Evolutionary conservation across 495 filamentous ascomycete genomes (phyloP).

Genomic region (Penicillium salamii): DNA sequence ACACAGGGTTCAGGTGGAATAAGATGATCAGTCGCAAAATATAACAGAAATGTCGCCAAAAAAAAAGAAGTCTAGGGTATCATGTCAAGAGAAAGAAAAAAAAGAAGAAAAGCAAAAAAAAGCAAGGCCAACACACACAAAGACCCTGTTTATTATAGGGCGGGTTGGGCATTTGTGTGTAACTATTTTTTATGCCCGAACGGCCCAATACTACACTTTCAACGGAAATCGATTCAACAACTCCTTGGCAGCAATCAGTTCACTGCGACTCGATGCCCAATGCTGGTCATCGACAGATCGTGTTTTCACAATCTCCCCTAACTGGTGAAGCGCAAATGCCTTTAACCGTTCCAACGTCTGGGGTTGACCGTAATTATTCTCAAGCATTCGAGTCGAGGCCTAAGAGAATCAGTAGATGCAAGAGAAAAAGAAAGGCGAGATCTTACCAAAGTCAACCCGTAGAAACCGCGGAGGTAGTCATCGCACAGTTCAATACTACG

Average conservation of each 20-base stretch:
- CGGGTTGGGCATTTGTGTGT: constrained; percentile 8
- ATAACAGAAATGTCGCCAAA: too few relatives aligned
- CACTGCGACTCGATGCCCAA: constrained; percentile 68
- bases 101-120: neutral
- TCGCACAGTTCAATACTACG: constrained; percentile 92
- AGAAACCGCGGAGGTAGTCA: constrained; percentile 86
- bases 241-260: constrained; percentile 74
- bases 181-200: constrained; percentile 11
- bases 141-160: neutral
- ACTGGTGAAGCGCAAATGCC: constrained; percentile 65
- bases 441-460: constrained; percentile 79
- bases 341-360: constrained; percentile 65
- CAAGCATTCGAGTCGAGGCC: constrained; percentile 22
- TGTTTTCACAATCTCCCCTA: constrained; percentile 71
- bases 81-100: constrained; percentile 3
- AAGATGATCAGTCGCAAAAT: too few relatives aligned
- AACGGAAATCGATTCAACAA: constrained; percentile 51
- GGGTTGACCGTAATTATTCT: constrained; percentile 17
- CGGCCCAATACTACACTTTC: constrained; percentile 22
- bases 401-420: neutral
- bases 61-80: neutral
- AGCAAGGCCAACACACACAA: neutral
- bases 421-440: neutral
- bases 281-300: constrained; percentile 52
- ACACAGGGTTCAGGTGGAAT: too few relatives aligned